phyloP scores from a whole-genome alignment of 2,329 filamentous ascomycete species.

The Leptographium procerum region DNA sequence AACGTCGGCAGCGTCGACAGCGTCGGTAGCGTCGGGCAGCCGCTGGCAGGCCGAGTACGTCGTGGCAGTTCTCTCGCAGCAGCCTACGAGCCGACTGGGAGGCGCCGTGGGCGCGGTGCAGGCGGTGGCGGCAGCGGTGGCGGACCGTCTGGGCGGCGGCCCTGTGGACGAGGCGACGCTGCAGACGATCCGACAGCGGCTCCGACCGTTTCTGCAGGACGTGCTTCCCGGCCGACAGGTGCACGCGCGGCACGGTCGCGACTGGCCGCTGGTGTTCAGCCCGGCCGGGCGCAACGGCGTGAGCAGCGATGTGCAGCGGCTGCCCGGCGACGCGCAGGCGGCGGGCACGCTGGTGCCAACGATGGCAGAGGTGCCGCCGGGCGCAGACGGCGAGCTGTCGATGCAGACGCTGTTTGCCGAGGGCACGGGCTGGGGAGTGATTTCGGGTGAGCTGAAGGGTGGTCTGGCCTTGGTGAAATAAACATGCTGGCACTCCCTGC shows the following conservation, averaged over 20 bases:
- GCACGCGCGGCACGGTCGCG: conserved; percentile 45
- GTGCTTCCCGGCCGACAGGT: conserved; percentile 61
- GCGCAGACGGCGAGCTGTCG: conserved; percentile 42
- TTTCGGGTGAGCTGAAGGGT: conserved; percentile 45
- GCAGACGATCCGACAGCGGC: conserved; percentile 49
- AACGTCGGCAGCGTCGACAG: too few relatives aligned
- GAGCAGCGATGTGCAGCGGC: conserved; percentile 47
- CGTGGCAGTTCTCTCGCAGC: conserved; percentile 65
- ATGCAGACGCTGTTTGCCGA: conserved; percentile 66
- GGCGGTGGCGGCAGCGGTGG: background rate
- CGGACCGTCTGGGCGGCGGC: conserved; percentile 41
- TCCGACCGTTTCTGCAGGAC: conserved; percentile 69
- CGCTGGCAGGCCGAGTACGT: conserved; percentile 79
- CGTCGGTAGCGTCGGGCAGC: conserved; percentile 14
- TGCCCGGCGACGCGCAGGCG: conserved; percentile 34
- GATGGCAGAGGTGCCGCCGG: conserved; percentile 37
- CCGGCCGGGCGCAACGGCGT: conserved; percentile 65
- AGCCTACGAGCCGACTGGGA: conserved; percentile 55
- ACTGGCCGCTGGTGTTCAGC: conserved; percentile 42
- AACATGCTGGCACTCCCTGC: too few relatives aligned
- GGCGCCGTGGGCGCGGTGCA: conserved; percentile 57
- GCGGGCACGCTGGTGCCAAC: conserved; percentile 36
- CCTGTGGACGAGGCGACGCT: conserved; percentile 35
- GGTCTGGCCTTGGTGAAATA: background rate
- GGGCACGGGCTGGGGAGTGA: conserved; percentile 70